A percentile compares a stretch with the other conserved stretches of the same genome.
These are phyloP conservation scores for Harrya chromipes DNA, from an alignment of 768 basidiomycete species.

Conservation along the genomic window DNA sequence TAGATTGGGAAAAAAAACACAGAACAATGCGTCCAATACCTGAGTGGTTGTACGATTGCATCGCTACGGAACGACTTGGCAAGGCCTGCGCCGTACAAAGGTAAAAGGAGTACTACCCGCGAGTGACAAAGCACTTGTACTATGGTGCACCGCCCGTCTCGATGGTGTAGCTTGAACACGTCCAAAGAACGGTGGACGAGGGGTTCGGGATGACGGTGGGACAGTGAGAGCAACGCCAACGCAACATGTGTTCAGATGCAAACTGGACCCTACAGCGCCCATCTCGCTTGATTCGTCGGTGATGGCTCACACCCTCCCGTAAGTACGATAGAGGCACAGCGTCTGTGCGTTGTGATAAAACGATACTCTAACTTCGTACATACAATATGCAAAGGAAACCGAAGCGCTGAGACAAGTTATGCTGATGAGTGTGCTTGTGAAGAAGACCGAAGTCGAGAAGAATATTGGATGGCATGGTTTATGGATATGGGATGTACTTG, in stretches of 20 bases:
- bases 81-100: background rate
- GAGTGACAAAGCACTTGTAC: conserved; percentile 2
- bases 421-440: conserved; percentile 30
- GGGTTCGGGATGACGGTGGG: background rate
- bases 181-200: background rate
- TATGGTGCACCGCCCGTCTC: background rate
- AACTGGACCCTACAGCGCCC: conserved; percentile 17
- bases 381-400: conserved; percentile 42
- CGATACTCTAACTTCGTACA: conserved; percentile 40
- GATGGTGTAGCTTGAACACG: no score
- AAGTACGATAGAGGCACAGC: conserved; percentile 15
- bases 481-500: conserved; percentile 33
- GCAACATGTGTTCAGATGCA: conserved; percentile 3
- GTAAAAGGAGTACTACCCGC: background rate
- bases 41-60: conserved; percentile 34
- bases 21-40: conserved; percentile 12
- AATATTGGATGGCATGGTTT: conserved; percentile 30
- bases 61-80: conserved; percentile 1
- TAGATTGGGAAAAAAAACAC: background rate
- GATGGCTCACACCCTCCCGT: background rate
- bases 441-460: conserved; percentile 17
- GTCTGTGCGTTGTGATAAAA: conserved; percentile 12
- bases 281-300: conserved; percentile 17
- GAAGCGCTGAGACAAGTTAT: conserved; percentile 17
- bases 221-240: background rate